Base-by-base conservation (phyloP, 129 eudicot genomes). In the Kitagawia praeruptora region DNA sequence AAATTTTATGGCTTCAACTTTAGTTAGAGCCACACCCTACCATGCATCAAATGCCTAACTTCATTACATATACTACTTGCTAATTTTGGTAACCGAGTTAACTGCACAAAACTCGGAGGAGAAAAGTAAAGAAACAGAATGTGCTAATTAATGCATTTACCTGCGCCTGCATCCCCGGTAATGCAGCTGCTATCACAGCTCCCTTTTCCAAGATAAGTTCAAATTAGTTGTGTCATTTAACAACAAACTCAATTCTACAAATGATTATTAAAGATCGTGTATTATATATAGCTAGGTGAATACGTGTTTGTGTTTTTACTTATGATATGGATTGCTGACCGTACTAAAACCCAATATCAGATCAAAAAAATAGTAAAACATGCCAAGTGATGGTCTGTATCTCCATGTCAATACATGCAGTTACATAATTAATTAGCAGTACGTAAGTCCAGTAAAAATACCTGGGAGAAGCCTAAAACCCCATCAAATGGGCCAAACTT, bases 401-500 rank as follows among this genome's bases (percentile, higher is more conserved):
- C 21, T 48, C 54, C 19, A 48, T 4, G 66, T 6, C 47, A 44
- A 44, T 44, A 8, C 47, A 44, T 8, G 21, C 37, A 34, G 37
- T 34, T 6, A 56, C 23, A 56, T 0, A n/a, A n/a, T n/a, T n/a
- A n/a, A 21, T 2, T 19, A 3, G 66, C 11, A 21, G 3, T 34
- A 34, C 1, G 0, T 15, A 14, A 19, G 72, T 69, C 38, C 3
- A 21, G 8, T 27, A 8, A 21, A 34, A 56, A 21, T 67, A 88
- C 91, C 85, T 83, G 77, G 53, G 88, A 85, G 53, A 88, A 80
- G 25, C 91, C 91, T 18, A 88, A 75, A 74, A 85, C 66, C 4
- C 91, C 91, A 64, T 88, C 91, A 70, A 88, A 81, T 8, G 91
- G 91, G 78, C 89, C 91, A 81, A 82, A 81, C 85, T 81, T 84